Evolutionary conservation across 2,329 filamentous ascomycete species (phyloP), one percentile per base, ranked within the genome.

Genomic region (Pseudogymnoascus verrucosus): DNA sequence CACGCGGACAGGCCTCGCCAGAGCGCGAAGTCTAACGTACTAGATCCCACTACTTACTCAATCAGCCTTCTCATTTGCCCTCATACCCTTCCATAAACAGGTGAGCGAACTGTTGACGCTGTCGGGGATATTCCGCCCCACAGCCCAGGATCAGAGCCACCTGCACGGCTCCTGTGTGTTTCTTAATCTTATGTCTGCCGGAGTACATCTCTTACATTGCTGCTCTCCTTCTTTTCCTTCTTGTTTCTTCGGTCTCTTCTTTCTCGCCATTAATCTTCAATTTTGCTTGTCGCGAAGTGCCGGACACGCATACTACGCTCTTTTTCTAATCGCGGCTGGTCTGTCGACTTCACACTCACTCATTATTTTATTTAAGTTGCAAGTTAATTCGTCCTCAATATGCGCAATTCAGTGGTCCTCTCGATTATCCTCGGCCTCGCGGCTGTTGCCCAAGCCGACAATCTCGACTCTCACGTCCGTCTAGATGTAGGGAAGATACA

Each of bases 21-120:
- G 51, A 57, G 51, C 51, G 51, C 51, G 51, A 57, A 57, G 28
- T 57, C 51, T 57, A 57, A 57, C 51, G 51, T 57, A 57, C 51
- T 57, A 57, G 28, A 19, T 57, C 26, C 51, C 51, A 57, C 51
- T 34, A 19, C 28, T 57, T 5, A 34, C 51, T 57, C 28, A 34
- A 57, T 21, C 26, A 2, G 51, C 28, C 51, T 34, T 57, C 51
- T 34, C 51, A 57, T 57, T 57, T 57, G 51, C 28, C 51, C 51
- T 57, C 28, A 5, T 21, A 34, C 51, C 51, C 28, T 57, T 57
- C 51, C 51, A 57, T 57, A 3, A 6, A 57, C 16, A 57, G 51
- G 28, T 57, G 28, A 57, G 51, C 28, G 51, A 34, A 57, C 51
- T 57, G 11, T 57, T 57, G 51, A 34, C 51, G 28, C 51, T 34